Evolutionary conservation across 1,139 yeast genomes (phyloP), one percentile per base, ranked within the genome.

Genomic region (Geotrichum phurueaensis): DNA sequence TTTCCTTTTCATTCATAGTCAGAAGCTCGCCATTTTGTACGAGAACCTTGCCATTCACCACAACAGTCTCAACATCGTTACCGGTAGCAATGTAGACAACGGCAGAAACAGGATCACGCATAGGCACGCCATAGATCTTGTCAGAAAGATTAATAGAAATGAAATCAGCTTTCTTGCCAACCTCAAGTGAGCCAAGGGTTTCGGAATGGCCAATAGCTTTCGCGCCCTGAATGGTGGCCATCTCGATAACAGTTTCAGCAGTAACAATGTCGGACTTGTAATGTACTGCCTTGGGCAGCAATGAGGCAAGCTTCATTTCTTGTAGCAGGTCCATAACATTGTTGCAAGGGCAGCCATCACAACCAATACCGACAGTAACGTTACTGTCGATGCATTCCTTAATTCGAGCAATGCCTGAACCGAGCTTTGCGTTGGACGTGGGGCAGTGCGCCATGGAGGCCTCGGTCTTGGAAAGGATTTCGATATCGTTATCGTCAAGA

Each of bases 371-470:
- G 23, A 70, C 72, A 36, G 68, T 67, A 27, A 67, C 59, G 45
- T 63, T 65, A 25, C 64, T 63, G 25, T 70, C 72, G 25, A 69
- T 57, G 58, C 67, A 65, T 65, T 70, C 71, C 60, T 69, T 66
- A 25, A 70, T 70, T 20, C 69, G 61, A 22, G 69, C 69, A 54
- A 70, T 68, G 10, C 73, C 73, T 29, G 71, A 68, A 1, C 70
- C 71, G 7, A 70, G 60, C 58, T 71, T 70, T 39, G 72, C 69
- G 59, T 70, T 70, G n/a, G 73, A 70, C 6, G 73, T 69, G 2
- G 73, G 73, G 62, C 73, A 70, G 56, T 70, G 73, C 1, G 71
- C 70, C 29, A 70, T 67, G 7, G 71, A 66, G 22, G 71, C 68
- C 27, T 69, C 66, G 18, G 71, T 65, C 39, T 66, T 62, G 45